These are phyloP conservation scores for Dactylis glomerata DNA, from an alignment of 176 grass and related monocot species.

Conservation along the genomic window DNA sequence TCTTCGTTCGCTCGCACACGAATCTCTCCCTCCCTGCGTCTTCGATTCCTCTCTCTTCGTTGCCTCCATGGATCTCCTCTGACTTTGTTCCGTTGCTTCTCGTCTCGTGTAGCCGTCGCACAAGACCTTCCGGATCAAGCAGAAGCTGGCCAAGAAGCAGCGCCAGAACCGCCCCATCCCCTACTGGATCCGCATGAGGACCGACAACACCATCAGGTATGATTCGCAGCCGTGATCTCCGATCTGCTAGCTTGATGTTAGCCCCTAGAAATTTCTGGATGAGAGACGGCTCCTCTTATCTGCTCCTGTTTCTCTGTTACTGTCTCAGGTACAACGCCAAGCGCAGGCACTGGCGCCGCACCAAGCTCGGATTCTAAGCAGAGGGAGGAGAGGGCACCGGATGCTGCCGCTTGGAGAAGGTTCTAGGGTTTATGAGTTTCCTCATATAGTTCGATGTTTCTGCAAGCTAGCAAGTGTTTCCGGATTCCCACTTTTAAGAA, in stretches of 20 bases:
- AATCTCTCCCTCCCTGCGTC: not conserved
- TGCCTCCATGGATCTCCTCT: not conserved
- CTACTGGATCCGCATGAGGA: conserved; percentile 96
- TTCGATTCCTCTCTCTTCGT: not conserved
- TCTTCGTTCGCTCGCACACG: not conserved
- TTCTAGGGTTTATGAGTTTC: not conserved
- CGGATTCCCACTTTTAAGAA: conserved; percentile 8
- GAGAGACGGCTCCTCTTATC: not conserved
- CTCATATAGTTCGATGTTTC: not conserved
- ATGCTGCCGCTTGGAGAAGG: not conserved
- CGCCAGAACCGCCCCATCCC: conserved; percentile 96
- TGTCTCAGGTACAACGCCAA: conserved; percentile 86
- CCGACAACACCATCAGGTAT: conserved; percentile 89
- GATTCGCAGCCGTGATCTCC: not conserved
- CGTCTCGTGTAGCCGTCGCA: conserved; percentile 56
- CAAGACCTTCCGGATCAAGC: conserved; percentile 94
- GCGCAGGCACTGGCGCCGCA: conserved; percentile 99
- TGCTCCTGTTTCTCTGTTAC: no score
- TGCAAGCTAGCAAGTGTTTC: not conserved
- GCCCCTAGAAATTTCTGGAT: not conserved
- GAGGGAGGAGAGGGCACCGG: not conserved
- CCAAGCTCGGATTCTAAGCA: conserved; percentile 91
- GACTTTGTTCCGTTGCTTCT: not conserved
- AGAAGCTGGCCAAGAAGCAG: conserved; percentile 92
- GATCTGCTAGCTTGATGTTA: not conserved